Evolutionary conservation across 108 stramenopile genomes (phyloP), one percentile per base, ranked within the genome.

Genomic region (Hondaea fermentalgiana): DNA sequence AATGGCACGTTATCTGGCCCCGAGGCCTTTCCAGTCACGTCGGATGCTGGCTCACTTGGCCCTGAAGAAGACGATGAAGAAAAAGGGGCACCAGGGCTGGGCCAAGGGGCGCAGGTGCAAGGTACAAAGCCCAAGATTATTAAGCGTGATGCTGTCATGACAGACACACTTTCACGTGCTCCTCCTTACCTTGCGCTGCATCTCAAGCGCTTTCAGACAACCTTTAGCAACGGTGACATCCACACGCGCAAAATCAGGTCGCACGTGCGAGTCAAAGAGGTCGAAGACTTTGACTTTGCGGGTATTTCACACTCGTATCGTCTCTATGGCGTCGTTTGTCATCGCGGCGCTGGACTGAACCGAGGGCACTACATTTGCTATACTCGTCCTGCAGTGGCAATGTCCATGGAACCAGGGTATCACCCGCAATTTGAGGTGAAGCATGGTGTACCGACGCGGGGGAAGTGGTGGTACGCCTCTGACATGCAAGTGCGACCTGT

Each of bases 171-270:
- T 28, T 83, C 49, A 12, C 76, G 76, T 6, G 76, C 76, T 2
- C 76, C 76, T 8, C 76, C 45, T n/a, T 43, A 45, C 49, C 19
- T 83, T 12, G 28, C 28, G n/a, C 51, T 83, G 10, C 76, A 83
- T 83, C 49, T 83, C 23, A 83, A 83, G 76, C 76, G 76, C 45
- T 83, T 83, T 23, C 49, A 83, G 4, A 83, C 76, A 12, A 83
- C 49, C n/a, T 83, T 83, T 83, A 53, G 45, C 49, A 47, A 53
- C 45, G 76, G 76, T 35, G 12, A 25, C 19, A 53, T 83, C 4
- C 45, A 17, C 49, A 53, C 76, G 28, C 49, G 49, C 76, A 83
- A 83, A 45, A 28, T 83, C n/a, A 83, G 3, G 25, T 25, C 45
- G 76, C 45, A 47, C 23, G 76, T 83, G 51, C 19, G 23, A 0